Evolutionary conservation across 306 rosid species (phyloP), one percentile per base, ranked within the genome.

Genomic region (Ziziphus jujuba): DNA sequence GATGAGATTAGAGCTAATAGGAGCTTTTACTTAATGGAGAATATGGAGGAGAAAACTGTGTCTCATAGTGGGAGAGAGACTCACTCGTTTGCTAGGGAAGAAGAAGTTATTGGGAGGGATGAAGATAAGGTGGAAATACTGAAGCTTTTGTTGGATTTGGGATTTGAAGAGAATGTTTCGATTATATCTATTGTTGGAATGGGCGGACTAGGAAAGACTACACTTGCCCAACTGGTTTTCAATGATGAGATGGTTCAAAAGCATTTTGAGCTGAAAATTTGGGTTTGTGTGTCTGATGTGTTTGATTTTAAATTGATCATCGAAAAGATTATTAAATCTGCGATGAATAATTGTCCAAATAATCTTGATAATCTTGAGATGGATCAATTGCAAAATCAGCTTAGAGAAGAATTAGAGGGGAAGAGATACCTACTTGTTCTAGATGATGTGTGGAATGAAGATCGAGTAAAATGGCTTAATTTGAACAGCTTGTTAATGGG

Each of bases 381-480:
- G 72, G 61, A 9, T 15, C 54, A n/a, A 63, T 7, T 64, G 61
- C 44, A 36, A 19, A 50, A 17, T n/a, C 28, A 15, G 2, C 66
- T 70, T 2, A 44, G 58, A 13, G 47, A 28, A 5, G 2, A 47
- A 54, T 50, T 70, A 65, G 33, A 50, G 3, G 62, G 8, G 3
- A 76, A 64, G 28, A 76, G 25, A 16, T 76, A 57, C 21, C 44
- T 76, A 38, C 72, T 70, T 2, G 61, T 76, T 21, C 67, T 76
- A 0, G 80, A 76, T 56, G 80, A 76, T 63, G 57, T 70, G 9
- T 76, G 76, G 80, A 70, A 70, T 22, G 76, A 76, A 20, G n/a
- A 50, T 28, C 12, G 1, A 2, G 5, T 2, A 0, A 14, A 45
- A 4, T 76, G 80, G 80, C 54, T 49, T 49, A n/a, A 9, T 5